phyloP scores from a whole-genome alignment of 805 yeast species.

The Candida patagonica region DNA sequence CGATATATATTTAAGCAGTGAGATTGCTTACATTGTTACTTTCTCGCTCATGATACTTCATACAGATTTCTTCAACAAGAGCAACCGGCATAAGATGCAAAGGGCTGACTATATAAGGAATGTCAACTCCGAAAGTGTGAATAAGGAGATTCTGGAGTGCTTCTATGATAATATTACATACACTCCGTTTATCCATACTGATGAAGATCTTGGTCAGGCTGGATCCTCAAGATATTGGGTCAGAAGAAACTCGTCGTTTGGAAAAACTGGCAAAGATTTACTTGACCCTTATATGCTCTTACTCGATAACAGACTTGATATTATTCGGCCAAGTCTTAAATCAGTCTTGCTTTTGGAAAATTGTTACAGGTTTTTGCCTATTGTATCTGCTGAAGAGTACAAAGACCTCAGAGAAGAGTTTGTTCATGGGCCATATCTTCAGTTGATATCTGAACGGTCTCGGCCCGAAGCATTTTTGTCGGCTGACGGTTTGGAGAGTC shows the following conservation, averaged over 20 bases:
- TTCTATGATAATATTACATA: constrained; percentile 59
- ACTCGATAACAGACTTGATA: constrained; percentile 27
- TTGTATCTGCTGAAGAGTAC: constrained; percentile 20
- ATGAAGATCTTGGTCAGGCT: constrained; percentile 24
- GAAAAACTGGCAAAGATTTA: constrained; percentile 19
- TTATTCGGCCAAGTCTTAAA: constrained; percentile 27
- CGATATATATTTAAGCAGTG: constrained; percentile 30
- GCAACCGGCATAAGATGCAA: constrained; percentile 59
- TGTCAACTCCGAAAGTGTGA: constrained; percentile 27
- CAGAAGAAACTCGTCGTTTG: constrained; percentile 18
- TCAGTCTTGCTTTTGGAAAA: constrained; percentile 19
- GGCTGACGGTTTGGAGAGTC: constrained; percentile 20
- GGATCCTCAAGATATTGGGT: constrained; percentile 21
- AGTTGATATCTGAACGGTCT: constrained; percentile 29
- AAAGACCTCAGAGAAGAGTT: constrained; percentile 21
- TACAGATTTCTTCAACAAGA: constrained; percentile 62
- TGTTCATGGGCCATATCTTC: constrained; percentile 26
- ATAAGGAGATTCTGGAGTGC: constrained; percentile 35
- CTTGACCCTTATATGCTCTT: constrained; percentile 31
- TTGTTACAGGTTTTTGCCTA: constrained; percentile 21
- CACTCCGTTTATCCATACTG: constrained; percentile 44
- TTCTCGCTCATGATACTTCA: constrained; percentile 64
- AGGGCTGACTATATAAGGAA: constrained; percentile 51
- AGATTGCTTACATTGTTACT: constrained; percentile 52
- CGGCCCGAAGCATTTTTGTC: constrained; percentile 29